phyloP scores from a whole-genome alignment of 2,329 filamentous ascomycete species.

The Aspergillus sergii region DNA sequence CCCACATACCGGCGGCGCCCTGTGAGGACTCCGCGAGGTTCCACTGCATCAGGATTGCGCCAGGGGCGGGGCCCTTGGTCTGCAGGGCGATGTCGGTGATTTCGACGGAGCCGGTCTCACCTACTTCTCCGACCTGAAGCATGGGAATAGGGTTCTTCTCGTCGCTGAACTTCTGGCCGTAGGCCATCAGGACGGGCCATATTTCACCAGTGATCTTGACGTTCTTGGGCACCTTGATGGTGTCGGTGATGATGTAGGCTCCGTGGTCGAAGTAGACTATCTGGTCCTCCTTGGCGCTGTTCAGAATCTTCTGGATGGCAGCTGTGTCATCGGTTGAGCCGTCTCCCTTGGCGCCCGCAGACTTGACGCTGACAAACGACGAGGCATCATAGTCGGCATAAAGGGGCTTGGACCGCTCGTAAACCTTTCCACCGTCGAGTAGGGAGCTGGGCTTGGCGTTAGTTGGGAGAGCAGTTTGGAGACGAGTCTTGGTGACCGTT shows the following conservation, averaged over 20 bases:
- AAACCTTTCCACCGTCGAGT: conserved; percentile 68
- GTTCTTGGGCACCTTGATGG: conserved; percentile 67
- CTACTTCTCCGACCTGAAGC: conserved; percentile 77
- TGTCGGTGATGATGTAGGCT: conserved; percentile 63
- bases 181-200: conserved; percentile 86
- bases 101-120: conserved; percentile 78
- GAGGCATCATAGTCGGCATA: conserved; percentile 70
- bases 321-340: conserved; percentile 84
- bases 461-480: conserved; percentile 62
- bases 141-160: conserved; percentile 77
- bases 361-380: conserved; percentile 81
- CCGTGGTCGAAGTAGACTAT: conserved; percentile 68
- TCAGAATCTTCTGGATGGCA: conserved; percentile 76
- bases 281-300: conserved; percentile 63
- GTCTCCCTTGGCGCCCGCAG: conserved; percentile 82
- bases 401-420: conserved; percentile 85
- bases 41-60: conserved; percentile 90
- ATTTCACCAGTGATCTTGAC: conserved; percentile 89
- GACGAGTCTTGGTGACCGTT: conserved; percentile 41
- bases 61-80: conserved; percentile 79
- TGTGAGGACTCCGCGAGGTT: conserved; percentile 69
- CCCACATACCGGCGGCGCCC: conserved; percentile 82
- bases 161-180: conserved; percentile 73
- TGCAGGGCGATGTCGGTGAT: conserved; percentile 86
- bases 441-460: conserved; percentile 68